Base-by-base conservation (phyloP, 1,284 basidiomycete species). In the Cryptococcus sp. region DNA sequence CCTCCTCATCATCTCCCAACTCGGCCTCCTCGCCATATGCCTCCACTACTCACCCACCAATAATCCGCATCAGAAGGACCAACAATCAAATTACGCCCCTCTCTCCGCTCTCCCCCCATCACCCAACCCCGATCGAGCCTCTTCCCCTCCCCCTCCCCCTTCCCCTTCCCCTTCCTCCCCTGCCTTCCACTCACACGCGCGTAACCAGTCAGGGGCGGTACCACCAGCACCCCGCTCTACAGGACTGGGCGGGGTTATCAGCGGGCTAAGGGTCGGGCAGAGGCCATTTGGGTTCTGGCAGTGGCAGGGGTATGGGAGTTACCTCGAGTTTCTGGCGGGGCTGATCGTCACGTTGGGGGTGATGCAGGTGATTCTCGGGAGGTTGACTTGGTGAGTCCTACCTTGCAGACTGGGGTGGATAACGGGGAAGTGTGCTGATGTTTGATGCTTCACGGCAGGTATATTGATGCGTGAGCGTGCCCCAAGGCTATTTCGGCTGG, bases 11-110 rank as follows among this genome's bases (percentile, higher is more conserved):
- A 50, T 75, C 9, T 73, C 79, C 4, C 80, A 81, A 60, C 71
- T 81, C 9, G 70, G 70, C 15, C 72, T 82, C 18, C 75, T 82
- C 42, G 76, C 78, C 39, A 74, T 81, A 33, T 81, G 80, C 61
- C 68, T 82, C 23, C 69, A 78, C 54, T 81, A 78, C 62, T 61
- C 65, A 18, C 75, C 76, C 43, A 24, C 33, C 11, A 12, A 23
- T 18, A 35, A 11, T 8, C 24, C 20, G n/a, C n/a, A n/a, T n/a
- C n/a, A n/a, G n/a, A n/a, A n/a, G n/a, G n/a, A n/a, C 21, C 55
- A 52, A 28, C 37, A 44, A 35, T 20, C 42, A 33, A 54, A 43
- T 18, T 66, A 68, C 53, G 67, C 68, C 16, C 62, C 67, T 11
- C 50, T 67, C 12, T 65, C 68, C 2, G 65, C 68, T 11, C 40